phyloP scores from a whole-genome alignment of 2,329 filamentous ascomycete genomes.

The Cryphonectria nitschkei region DNA sequence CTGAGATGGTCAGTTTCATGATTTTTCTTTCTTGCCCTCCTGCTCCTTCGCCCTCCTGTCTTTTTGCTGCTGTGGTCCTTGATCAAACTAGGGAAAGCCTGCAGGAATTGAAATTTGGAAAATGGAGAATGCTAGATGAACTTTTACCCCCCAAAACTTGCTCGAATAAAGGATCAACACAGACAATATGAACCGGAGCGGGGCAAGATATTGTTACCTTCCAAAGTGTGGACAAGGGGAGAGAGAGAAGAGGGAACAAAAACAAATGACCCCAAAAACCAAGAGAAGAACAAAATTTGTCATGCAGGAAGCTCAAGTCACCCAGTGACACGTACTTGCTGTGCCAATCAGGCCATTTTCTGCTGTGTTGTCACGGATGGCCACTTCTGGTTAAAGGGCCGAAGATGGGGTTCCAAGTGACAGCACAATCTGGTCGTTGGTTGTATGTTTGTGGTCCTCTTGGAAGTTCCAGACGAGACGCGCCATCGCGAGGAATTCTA shows the following conservation, averaged over 20 bases:
- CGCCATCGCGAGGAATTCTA: background rate
- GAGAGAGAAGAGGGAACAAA: background rate
- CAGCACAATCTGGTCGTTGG: background rate
- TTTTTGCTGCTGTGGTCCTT: background rate
- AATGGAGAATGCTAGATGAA: background rate
- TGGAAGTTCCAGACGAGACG: background rate
- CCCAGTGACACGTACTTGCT: background rate
- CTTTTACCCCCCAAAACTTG: background rate
- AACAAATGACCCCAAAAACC: background rate
- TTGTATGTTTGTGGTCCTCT: background rate
- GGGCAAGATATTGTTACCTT: background rate
- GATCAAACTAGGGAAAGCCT: background rate
- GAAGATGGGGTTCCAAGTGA: background rate
- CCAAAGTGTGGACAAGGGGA: background rate
- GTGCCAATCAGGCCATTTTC: background rate
- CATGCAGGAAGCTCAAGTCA: background rate
- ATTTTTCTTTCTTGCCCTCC: background rate
- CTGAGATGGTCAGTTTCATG: background rate
- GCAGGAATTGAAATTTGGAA: background rate
- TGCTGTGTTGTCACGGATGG: constrained; percentile 3
- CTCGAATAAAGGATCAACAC: background rate
- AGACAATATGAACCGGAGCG: background rate
- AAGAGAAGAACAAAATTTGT: background rate
- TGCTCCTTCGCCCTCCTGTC: no score
- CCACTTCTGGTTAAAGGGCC: background rate